phyloP scores from a whole-genome alignment of 169 alveolate species.

The Plasmodium yoelii region DNA sequence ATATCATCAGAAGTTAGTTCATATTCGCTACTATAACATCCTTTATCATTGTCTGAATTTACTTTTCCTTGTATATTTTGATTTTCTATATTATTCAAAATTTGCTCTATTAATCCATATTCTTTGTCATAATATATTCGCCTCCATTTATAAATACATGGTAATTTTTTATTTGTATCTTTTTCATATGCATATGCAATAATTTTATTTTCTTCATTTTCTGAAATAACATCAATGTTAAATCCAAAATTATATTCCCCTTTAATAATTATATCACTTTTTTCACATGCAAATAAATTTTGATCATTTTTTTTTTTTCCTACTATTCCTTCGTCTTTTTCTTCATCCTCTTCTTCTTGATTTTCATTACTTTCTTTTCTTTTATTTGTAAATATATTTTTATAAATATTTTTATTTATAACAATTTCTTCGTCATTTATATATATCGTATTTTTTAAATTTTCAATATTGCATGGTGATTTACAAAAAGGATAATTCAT shows the following conservation, averaged over 20 bases:
- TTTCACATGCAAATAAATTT: slow-evolving; percentile 32
- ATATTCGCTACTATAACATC: slow-evolving; percentile 25
- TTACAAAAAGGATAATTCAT: slow-evolving; percentile 62
- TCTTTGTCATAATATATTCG: slow-evolving; percentile 11
- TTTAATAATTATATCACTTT: slow-evolving; percentile 17
- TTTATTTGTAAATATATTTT: slow-evolving; percentile 24
- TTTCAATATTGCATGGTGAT: slow-evolving; percentile 69
- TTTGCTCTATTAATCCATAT: slow-evolving; percentile 3
- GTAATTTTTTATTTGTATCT: slow-evolving; percentile 40
- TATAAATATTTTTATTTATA: slow-evolving; percentile 32
- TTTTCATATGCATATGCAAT: slow-evolving; percentile 47
- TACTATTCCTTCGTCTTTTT: neutral
- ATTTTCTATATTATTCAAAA: neutral
- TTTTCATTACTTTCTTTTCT: slow-evolving; percentile 7
- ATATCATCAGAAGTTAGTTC: slow-evolving; percentile 58
- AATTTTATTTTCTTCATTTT: slow-evolving; percentile 49
- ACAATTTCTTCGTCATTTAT: slow-evolving; percentile 63
- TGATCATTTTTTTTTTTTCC: slow-evolving; percentile 10
- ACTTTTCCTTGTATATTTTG: neutral
- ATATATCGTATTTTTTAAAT: slow-evolving; percentile 36
- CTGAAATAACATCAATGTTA: slow-evolving; percentile 17
- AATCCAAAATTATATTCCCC: slow-evolving; percentile 56
- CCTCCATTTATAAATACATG: slow-evolving; percentile 42
- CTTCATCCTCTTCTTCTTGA: neutral
- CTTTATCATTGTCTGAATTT: neutral